Base-by-base conservation (phyloP, 257 asterid species). In the Capsicum pubescens region DNA sequence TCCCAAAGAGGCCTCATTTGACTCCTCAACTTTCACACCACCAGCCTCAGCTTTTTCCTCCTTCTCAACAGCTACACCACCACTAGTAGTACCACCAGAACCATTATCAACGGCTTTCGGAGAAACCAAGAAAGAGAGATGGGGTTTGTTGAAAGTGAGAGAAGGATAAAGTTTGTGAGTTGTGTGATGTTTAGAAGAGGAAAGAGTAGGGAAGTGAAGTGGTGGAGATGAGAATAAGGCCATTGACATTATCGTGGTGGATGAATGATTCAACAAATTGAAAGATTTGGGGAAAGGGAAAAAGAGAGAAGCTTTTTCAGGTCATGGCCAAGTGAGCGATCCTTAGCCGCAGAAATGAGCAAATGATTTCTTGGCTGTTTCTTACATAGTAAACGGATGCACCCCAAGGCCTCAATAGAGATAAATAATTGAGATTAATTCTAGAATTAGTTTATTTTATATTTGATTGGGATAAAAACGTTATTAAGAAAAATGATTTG, bases 151-250 rank as follows among this genome's bases (percentile, higher is more conserved):
- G 83, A 90, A 85, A n/a, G 63, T 83, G 59, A 87, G 42, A 67
- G 86, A 87, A 55, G 85, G 87, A 83, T 84, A 50, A 71, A 91
- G 86, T 79, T 82, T 90, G 55, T 36, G 78, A 59, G 32, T 71
- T 0, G 83, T 42, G 59, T 85, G 89, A 76, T 91, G 56, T 83
- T 87, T 90, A 13, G 88, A 85, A 55, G 82, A 76, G 12, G 89
- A 61, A 61, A 84, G 88, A 81, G 92, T 5, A 3, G 94, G 93
- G 56, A 90, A 90, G 16, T 92, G 88, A 60, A 87, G 87, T 0
- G 97, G 89, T 14, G 88, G 81, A 56, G 89, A 63, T 48, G 94
- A 95, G 92, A 90, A 93, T 74, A 90, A 89, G 88, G 97, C 91
- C 89, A 92, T 89, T 42, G 81, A 76, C 81, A 52, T 76, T 19